Conservation (phyloP, 108 stramenopile species). For the Fragilariopsis cylindrus region DNA sequence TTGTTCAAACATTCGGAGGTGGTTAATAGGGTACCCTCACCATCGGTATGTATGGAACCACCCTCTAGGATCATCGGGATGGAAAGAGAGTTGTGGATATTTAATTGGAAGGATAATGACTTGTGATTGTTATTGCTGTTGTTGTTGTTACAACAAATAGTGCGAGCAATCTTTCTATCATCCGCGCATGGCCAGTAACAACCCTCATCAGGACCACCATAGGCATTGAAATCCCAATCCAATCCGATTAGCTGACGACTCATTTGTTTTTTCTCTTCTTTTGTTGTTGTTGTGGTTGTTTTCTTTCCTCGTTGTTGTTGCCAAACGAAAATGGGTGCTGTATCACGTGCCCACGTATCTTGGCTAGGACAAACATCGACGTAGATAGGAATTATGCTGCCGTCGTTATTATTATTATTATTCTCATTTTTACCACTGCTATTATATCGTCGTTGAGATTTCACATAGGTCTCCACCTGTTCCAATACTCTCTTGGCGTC, state of each 20-base stretch:
- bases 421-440: neutral
- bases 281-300: conserved; percentile 12
- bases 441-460: neutral
- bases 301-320: neutral
- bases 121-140: conserved; percentile 3
- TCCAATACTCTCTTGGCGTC: neutral
- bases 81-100: conserved; percentile 7
- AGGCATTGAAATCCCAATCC: conserved; percentile 81
- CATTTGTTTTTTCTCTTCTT: no score
- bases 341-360: conserved; percentile 79
- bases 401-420: neutral
- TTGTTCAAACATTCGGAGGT: conserved; percentile 78
- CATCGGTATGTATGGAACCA: conserved; percentile 79
- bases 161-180: conserved; percentile 50
- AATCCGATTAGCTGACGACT: conserved; percentile 30
- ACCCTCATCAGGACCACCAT: conserved; percentile 61
- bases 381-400: conserved; percentile 3
- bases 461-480: neutral
- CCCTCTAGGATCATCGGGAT: conserved; percentile 52
- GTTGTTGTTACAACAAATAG: conserved; percentile 30
- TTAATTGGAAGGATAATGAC: neutral
- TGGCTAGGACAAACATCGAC: conserved; percentile 46
- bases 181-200: conserved; percentile 60
- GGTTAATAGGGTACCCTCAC: conserved; percentile 72
- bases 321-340: conserved; percentile 67